Evolutionary conservation across 202 grass and related monocot species (phyloP).

Genomic region (Setaria viridis): DNA sequence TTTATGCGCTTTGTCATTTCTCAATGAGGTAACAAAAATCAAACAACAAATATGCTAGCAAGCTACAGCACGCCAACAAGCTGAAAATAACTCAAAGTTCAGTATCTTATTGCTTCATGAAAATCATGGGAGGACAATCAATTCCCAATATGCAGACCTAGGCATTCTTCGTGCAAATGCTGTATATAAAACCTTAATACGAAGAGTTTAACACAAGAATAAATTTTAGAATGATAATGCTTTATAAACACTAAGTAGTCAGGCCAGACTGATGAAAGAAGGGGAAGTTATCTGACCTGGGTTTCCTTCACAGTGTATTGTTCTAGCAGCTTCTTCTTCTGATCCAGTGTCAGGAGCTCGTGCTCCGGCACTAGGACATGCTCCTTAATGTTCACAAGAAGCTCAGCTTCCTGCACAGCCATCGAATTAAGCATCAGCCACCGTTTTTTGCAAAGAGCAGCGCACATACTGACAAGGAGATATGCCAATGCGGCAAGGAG

Average conservation of each 20-base stretch:
- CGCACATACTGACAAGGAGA: too few relatives aligned
- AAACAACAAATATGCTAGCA: too few relatives aligned
- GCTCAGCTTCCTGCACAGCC: constrained; percentile 67
- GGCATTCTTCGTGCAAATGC: background rate
- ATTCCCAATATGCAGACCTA: background rate
- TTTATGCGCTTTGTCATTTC: background rate
- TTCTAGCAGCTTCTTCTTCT: constrained; percentile 73
- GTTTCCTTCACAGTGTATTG: constrained; percentile 83
- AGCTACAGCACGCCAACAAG: background rate
- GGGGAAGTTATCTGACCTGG: constrained; percentile 49
- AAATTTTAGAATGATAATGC: background rate
- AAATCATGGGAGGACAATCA: background rate
- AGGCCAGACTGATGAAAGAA: background rate
- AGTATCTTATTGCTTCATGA: background rate
- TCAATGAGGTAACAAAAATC: too few relatives aligned
- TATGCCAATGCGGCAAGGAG: background rate
- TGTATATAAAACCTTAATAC: background rate
- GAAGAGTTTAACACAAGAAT: background rate
- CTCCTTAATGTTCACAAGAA: constrained; percentile 86
- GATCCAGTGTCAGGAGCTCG: constrained; percentile 48
- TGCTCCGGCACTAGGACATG: constrained; percentile 79
- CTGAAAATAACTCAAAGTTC: background rate
- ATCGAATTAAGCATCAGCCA: background rate
- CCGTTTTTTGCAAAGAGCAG: background rate
- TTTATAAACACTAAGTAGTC: background rate